Evolutionary conservation across 202 grass and related monocot species (phyloP).

Genomic region (Sporobolus alterniflorus): DNA sequence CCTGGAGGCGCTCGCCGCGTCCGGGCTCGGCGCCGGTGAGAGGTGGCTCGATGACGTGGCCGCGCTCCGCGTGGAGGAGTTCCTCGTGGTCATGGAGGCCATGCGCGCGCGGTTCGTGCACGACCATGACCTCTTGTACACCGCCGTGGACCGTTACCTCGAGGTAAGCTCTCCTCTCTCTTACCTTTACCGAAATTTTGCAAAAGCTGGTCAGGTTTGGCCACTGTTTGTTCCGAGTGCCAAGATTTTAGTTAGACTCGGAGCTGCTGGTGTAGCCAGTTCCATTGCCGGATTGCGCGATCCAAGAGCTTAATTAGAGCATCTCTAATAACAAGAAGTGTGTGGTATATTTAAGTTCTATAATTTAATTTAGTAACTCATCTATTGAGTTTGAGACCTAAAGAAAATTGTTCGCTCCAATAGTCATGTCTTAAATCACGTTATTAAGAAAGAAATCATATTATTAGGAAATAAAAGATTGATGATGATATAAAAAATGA

Average conservation of each 20-base stretch:
- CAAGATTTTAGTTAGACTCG: not conserved
- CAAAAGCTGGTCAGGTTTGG: no score
- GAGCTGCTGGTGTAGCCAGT: not conserved
- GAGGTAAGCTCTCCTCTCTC: slow-evolving; percentile 50
- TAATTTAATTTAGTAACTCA: no score
- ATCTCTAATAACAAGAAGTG: no score
- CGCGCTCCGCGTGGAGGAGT: slow-evolving; percentile 47
- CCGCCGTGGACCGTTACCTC: slow-evolving; percentile 77
- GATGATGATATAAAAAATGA: no score
- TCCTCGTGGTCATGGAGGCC: slow-evolving; percentile 54
- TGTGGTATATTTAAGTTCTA: no score
- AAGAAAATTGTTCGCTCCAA: no score
- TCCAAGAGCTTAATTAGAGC: not conserved
- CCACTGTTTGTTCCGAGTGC: no score
- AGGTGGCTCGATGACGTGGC: slow-evolving; percentile 74
- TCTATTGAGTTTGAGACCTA: no score
- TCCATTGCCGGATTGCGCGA: not conserved
- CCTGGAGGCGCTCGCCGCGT: slow-evolving; percentile 66
- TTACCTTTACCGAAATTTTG: no score
- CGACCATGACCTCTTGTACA: slow-evolving; percentile 93
- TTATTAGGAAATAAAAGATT: no score
- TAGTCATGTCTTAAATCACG: no score
- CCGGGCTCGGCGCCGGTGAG: slow-evolving; percentile 8
- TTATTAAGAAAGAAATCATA: no score
- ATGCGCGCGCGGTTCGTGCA: slow-evolving; percentile 66